Conservation (phyloP, 768 basidiomycete species). For the Trametes punicea region DNA sequence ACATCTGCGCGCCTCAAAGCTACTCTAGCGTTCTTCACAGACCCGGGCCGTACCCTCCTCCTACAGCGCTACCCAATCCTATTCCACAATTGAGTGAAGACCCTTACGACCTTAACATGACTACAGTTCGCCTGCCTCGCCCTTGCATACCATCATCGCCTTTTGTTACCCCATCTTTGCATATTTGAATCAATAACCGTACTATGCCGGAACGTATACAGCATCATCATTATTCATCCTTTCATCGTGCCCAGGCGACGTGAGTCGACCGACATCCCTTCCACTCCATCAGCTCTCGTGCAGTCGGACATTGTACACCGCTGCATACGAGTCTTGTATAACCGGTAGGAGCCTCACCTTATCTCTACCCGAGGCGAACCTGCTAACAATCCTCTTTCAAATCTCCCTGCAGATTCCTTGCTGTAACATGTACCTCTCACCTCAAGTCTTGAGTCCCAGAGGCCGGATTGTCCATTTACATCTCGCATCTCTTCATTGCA, state of each 20-base stretch:
- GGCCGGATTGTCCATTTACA: neutral
- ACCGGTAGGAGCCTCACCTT: neutral
- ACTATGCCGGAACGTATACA: no score
- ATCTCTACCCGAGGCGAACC: neutral
- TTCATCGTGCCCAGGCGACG: no score
- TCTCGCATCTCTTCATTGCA: neutral
- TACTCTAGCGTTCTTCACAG: constrained; percentile 42
- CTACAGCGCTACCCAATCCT: neutral
- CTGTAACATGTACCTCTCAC: neutral
- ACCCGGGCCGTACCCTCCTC: neutral
- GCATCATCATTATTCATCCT: neutral
- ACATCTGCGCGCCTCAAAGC: constrained; percentile 69
- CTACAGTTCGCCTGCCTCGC: no score
- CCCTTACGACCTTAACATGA: no score
- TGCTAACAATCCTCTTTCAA: no score
- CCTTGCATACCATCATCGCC: no score
- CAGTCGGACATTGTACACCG: neutral
- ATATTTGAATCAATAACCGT: no score
- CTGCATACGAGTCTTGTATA: neutral
- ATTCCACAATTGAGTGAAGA: no score
- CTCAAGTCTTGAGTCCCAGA: neutral
- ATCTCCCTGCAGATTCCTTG: neutral
- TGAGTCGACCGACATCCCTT: no score
- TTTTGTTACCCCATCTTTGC: no score
- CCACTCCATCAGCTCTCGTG: no score